Evolutionary conservation across 1,284 basidiomycete species (phyloP).

Genomic region (Omphalotus olearius): DNA sequence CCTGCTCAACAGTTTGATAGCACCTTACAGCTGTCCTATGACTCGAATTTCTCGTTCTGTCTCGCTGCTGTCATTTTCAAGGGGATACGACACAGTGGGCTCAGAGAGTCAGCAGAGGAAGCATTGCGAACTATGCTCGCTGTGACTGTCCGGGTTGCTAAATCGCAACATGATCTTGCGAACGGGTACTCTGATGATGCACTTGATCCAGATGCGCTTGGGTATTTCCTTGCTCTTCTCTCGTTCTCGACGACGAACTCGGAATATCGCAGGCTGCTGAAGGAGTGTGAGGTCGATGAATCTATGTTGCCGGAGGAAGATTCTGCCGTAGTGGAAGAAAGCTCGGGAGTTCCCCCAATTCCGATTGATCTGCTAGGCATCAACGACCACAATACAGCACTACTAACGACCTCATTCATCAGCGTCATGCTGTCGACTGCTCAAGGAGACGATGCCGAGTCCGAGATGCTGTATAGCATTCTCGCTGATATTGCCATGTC

Average conservation of each 20-base stretch:
- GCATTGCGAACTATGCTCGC: conserved; percentile 54
- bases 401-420: conserved; percentile 74
- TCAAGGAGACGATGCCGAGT: conserved; percentile 78
- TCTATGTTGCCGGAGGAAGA: conserved; percentile 40
- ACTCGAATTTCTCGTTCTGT: conserved; percentile 76
- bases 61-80: conserved; percentile 83
- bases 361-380: conserved; percentile 60
- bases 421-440: conserved; percentile 76
- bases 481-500: conserved; percentile 70
- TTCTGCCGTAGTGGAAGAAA: conserved; percentile 34
- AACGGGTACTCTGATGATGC: conserved; percentile 34
- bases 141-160: conserved; percentile 41
- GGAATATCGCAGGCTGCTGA: conserved; percentile 56
- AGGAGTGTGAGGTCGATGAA: conserved; percentile 54
- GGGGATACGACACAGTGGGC: conserved; percentile 68
- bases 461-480: conserved; percentile 74
- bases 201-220: conserved; percentile 60
- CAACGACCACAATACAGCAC: conserved; percentile 60
- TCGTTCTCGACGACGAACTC: conserved; percentile 60
- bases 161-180: conserved; percentile 18
- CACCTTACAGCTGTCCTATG: conserved; percentile 73
- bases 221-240: conserved; percentile 80
- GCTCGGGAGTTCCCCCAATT: conserved; percentile 48
- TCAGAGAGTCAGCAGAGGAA: conserved; percentile 56
- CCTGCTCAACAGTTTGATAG: conserved; percentile 71